These are phyloP conservation scores for Mucor plumbeus DNA, from an alignment of 371 early-diverging fungal genomes.

Conservation along the genomic window DNA sequence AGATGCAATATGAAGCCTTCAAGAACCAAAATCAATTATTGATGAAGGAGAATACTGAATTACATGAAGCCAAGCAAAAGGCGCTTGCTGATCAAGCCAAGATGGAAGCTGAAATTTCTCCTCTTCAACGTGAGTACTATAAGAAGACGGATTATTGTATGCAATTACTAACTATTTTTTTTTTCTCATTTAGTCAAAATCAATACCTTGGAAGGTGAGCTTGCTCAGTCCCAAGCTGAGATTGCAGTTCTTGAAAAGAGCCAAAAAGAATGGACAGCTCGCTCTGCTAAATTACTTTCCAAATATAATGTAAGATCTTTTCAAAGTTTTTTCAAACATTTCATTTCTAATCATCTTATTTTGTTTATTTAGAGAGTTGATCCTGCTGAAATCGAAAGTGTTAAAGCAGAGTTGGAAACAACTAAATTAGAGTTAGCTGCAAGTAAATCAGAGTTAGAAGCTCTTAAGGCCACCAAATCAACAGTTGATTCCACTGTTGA, in stretches of 20 bases:
- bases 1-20: slow-evolving; percentile 18
- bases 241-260: background rate
- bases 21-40: slow-evolving; percentile 14
- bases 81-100: slow-evolving; percentile 1
- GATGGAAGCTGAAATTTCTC: slow-evolving; percentile 1
- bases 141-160: background rate
- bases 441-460: slow-evolving; percentile 14
- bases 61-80: slow-evolving; percentile 7
- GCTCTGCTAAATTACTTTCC: slow-evolving; percentile 18
- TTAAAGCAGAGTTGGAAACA: slow-evolving; percentile 15
- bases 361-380: slow-evolving; percentile 6
- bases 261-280: slow-evolving; percentile 22
- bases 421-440: slow-evolving; percentile 9
- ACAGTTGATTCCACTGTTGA: slow-evolving; percentile 10
- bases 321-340: too few relatives aligned
- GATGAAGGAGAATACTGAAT: background rate
- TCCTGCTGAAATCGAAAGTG: slow-evolving; percentile 20
- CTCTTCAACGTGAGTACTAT: slow-evolving; percentile 7
- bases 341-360: background rate
- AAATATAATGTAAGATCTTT: slow-evolving; percentile 18
- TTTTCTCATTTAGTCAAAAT: slow-evolving; percentile 3
- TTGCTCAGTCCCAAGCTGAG: slow-evolving; percentile 2
- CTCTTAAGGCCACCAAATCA: background rate
- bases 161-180: background rate
- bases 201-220: slow-evolving; percentile 13